Evolutionary conservation across 2,329 filamentous ascomycete genomes (phyloP).

Genomic region (Dothidotthia symphoricarpi): DNA sequence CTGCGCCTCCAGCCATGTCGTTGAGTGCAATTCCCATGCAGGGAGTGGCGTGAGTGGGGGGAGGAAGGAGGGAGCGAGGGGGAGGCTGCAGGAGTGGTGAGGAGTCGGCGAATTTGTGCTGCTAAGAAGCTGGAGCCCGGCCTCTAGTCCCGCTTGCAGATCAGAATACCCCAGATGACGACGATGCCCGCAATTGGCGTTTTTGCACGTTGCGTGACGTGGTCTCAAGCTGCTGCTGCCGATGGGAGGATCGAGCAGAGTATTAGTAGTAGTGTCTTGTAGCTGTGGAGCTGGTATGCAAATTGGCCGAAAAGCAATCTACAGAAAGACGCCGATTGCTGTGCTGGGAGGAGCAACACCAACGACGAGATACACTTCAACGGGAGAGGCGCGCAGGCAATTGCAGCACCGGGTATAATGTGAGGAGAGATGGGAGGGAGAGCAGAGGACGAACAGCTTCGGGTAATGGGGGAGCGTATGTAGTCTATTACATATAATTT

Average conservation of each 20-base stretch:
- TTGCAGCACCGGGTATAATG: constrained; percentile 8
- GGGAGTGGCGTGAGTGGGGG: constrained; percentile 14
- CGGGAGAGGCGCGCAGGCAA: constrained; percentile 10
- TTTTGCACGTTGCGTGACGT: constrained; percentile 3
- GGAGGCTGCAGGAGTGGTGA: constrained; percentile 8
- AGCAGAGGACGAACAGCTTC: constrained; percentile 6
- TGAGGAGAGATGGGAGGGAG: constrained; percentile 4
- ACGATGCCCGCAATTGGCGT: constrained; percentile 3
- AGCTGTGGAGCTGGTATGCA: constrained; percentile 9
- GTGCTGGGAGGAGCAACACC: constrained; percentile 18
- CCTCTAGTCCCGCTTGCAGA: constrained; percentile 21
- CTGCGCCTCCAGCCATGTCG: constrained; percentile 38
- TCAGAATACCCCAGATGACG: constrained; percentile 7
- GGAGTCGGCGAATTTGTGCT: constrained; percentile 25
- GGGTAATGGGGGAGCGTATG: constrained; percentile 11
- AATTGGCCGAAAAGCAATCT: constrained; percentile 1
- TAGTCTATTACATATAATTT: constrained; percentile 22
- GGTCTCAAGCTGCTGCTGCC: constrained; percentile 13
- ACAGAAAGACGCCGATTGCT: constrained; percentile 5
- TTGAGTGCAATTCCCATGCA: constrained; percentile 29
- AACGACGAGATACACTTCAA: constrained; percentile 14
- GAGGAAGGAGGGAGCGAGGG: constrained; percentile 10
- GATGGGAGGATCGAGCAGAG: constrained; percentile 21
- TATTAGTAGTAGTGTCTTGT: constrained; percentile 17
- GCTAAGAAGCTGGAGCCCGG: constrained; percentile 22